Conservation (phyloP, 169 alveolate species). For the Toxoplasma gondii region DNA sequence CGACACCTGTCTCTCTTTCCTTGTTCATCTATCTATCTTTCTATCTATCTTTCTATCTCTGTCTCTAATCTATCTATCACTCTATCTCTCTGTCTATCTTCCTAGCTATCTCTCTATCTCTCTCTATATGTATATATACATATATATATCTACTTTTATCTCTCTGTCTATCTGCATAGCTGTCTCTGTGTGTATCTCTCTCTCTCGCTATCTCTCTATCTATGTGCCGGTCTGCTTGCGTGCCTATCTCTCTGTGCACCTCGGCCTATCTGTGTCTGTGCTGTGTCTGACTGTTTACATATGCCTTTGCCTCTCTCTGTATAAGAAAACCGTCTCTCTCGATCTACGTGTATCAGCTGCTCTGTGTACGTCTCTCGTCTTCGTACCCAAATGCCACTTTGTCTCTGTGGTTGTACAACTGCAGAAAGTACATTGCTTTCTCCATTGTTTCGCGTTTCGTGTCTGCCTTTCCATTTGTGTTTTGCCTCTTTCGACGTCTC, state of each 20-base stretch:
- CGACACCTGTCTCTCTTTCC: background rate
- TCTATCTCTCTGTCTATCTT: background rate
- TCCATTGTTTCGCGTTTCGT: no score
- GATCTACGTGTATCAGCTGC: no score
- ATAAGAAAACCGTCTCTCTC: no score
- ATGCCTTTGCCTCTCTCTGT: background rate
- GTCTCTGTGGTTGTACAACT: no score
- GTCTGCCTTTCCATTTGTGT: no score
- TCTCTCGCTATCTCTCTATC: background rate
- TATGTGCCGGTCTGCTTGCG: background rate
- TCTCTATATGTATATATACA: no score
- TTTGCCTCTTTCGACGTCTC: no score
- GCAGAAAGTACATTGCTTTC: no score
- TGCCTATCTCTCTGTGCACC: background rate
- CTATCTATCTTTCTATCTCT: no score
- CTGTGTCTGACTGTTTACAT: background rate
- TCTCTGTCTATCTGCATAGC: background rate
- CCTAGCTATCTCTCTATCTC: background rate
- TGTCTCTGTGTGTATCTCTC: background rate
- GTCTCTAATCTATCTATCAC: background rate
- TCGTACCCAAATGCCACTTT: no score
- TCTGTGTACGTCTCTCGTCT: no score
- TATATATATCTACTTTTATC: no score
- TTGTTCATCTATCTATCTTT: background rate
- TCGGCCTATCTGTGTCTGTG: background rate